Percentiles rank a stretch among this genome's conserved stretches.
These are phyloP conservation scores for Boletus sp. DNA, from an alignment of 768 basidiomycete species.

Conservation along the genomic window DNA sequence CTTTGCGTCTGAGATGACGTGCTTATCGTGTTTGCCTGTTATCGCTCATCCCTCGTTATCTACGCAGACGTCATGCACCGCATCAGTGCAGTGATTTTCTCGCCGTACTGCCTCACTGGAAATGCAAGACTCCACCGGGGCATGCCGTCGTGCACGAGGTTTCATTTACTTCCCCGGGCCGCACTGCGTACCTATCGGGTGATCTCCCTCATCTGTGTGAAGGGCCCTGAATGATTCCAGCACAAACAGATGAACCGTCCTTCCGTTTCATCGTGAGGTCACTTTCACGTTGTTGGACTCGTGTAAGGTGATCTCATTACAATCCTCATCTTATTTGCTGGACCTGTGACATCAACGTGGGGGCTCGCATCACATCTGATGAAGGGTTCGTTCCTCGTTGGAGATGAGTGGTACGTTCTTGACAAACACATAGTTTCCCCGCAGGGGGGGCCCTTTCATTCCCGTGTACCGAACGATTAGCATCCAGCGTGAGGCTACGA, in stretches of 20 bases:
- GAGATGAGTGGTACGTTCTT: neutral
- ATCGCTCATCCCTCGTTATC: conserved; percentile 13
- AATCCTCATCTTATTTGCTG: neutral
- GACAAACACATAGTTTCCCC: conserved; percentile 5
- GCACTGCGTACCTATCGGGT: conserved; percentile 12
- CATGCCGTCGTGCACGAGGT: conserved; percentile 20
- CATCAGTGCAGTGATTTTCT: conserved; percentile 18
- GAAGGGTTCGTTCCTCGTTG: conserved; percentile 4
- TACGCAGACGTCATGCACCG: conserved; percentile 16
- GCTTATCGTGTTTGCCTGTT: conserved; percentile 8
- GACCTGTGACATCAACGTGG: conserved; percentile 15
- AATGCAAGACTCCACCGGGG: conserved; percentile 9
- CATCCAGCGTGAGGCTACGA: neutral
- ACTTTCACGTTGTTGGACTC: conserved; percentile 12
- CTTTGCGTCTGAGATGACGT: neutral
- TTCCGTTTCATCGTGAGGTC: conserved; percentile 10
- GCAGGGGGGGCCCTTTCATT: conserved; percentile 12
- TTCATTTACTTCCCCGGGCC: conserved; percentile 20
- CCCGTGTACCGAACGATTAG: conserved; percentile 10
- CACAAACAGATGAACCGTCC: neutral
- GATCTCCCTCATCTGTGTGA: conserved; percentile 1
- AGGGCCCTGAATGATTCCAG: neutral
- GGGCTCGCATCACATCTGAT: neutral
- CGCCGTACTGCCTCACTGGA: conserved; percentile 11
- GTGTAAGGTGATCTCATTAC: conserved; percentile 1